A percentile compares a stretch with the other conserved stretches of the same genome.
phyloP scores from a whole-genome alignment of 176 grass and related monocot genomes.

The Ensete glaucum region DNA sequence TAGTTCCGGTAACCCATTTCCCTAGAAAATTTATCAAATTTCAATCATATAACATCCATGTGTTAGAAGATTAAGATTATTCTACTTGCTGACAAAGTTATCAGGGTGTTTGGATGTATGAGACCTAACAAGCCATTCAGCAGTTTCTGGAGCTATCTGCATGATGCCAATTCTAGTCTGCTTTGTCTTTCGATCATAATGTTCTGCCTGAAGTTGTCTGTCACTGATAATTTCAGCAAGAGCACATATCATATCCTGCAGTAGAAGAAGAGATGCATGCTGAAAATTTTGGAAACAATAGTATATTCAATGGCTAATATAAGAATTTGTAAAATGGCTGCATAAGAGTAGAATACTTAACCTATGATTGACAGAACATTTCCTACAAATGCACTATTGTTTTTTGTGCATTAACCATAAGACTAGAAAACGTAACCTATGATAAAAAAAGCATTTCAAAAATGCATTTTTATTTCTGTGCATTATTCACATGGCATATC shows the following conservation, averaged over 20 bases:
- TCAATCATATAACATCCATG: conserved; percentile 13
- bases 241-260: conserved; percentile 80
- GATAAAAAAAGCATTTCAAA: not conserved
- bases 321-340: not conserved
- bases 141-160: conserved; percentile 71
- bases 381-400: no score
- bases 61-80: not conserved
- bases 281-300: conserved; percentile 8
- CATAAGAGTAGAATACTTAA: not conserved
- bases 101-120: not conserved
- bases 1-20: conserved; percentile 84
- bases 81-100: not conserved
- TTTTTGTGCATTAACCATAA: no score
- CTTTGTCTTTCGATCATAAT: conserved; percentile 67
- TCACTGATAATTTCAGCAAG: conserved; percentile 75
- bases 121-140: conserved; percentile 81
- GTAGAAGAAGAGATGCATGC: conserved; percentile 5
- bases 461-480: not conserved
- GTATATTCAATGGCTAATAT: not conserved
- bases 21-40: conserved; percentile 29
- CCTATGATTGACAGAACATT: no score
- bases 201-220: conserved; percentile 60
- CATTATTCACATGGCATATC: no score
- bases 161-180: conserved; percentile 70
- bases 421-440: no score